phyloP scores from a whole-genome alignment of 345 rosid species.

The Draba incana region DNA sequence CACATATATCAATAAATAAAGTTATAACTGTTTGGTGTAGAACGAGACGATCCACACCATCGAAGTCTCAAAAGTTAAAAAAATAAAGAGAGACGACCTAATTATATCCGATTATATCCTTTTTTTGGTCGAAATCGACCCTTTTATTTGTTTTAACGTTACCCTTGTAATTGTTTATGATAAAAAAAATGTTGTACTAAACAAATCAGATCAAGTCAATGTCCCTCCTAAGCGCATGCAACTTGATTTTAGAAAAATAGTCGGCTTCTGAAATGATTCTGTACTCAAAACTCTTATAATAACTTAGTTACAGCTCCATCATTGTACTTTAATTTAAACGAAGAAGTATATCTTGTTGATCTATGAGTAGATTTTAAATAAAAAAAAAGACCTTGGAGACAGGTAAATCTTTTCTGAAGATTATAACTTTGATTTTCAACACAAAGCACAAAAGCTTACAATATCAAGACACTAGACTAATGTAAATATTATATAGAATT shows the following conservation, averaged over 20 bases:
- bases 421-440: neutral
- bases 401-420: conserved; percentile 3
- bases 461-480: conserved; percentile 1
- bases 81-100: neutral
- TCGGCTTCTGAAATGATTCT: conserved; percentile 42
- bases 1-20: no score
- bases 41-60: no score
- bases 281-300: conserved; percentile 23
- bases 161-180: neutral
- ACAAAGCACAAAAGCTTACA: neutral
- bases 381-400: conserved; percentile 13
- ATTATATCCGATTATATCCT: no score
- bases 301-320: conserved; percentile 34
- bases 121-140: no score
- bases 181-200: conserved; percentile 17
- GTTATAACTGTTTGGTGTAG: no score
- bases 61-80: neutral
- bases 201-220: conserved; percentile 37
- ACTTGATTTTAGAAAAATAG: conserved; percentile 40
- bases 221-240: conserved; percentile 30
- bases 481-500: neutral
- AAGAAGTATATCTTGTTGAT: conserved; percentile 30
- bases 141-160: neutral
- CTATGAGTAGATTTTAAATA: conserved; percentile 6
- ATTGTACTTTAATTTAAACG: conserved; percentile 26